Evolutionary conservation across 2,329 filamentous ascomycete genomes (phyloP).

Genomic region (Domatiomyces catenatus): DNA sequence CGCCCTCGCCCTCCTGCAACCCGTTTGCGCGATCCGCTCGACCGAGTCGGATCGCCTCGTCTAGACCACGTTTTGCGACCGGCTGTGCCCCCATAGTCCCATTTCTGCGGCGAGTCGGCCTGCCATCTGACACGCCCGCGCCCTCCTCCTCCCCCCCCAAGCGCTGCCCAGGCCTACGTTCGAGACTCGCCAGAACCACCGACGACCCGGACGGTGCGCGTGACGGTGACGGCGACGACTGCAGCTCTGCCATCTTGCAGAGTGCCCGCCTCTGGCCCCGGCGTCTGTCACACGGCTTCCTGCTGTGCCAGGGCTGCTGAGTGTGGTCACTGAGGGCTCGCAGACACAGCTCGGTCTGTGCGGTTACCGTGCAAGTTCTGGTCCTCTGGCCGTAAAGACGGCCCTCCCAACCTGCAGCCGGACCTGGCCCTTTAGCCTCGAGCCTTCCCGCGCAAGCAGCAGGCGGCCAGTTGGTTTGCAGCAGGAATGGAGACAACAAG

Average conservation of each 20-base stretch:
- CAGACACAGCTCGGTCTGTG: background rate
- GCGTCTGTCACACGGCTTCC: background rate
- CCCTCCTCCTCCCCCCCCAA: background rate
- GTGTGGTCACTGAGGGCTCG: background rate
- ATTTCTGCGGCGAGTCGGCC: background rate
- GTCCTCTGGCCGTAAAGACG: background rate
- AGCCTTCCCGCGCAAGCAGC: background rate
- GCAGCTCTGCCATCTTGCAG: background rate
- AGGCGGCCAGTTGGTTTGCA: background rate
- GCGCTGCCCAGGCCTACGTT: background rate
- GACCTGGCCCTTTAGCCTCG: background rate
- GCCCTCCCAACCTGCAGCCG: background rate
- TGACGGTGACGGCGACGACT: background rate
- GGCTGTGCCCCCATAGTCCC: background rate
- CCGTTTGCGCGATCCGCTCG: too few relatives aligned
- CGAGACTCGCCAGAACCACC: background rate
- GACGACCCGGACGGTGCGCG: background rate
- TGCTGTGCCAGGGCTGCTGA: background rate
- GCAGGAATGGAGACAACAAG: slow-evolving; percentile 25
- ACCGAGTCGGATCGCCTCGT: background rate
- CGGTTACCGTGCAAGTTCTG: too few relatives aligned
- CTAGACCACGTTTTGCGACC: background rate
- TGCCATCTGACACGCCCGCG: background rate
- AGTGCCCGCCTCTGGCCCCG: background rate
- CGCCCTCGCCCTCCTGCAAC: too few relatives aligned